Conservation (phyloP, 1,139 yeast species). For the Kurtzmaniella quercitrusa region DNA sequence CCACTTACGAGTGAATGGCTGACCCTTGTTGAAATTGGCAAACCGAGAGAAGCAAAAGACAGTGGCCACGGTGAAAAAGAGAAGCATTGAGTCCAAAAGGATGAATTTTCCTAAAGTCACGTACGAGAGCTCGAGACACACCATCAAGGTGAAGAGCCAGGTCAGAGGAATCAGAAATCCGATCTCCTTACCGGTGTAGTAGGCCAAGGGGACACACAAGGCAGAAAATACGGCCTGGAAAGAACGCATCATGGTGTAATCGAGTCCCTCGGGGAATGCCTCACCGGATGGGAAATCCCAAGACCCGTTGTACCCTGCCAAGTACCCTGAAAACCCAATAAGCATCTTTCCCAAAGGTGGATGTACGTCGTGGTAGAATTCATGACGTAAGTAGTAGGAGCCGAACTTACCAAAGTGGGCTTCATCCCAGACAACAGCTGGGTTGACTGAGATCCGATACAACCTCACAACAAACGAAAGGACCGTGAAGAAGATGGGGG, state of each 20-base stretch:
- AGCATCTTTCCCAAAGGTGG: constrained; percentile 98
- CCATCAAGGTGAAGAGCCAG: constrained; percentile 88
- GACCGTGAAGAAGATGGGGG: constrained; percentile 46
- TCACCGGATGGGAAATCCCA: constrained; percentile 93
- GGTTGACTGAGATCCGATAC: constrained; percentile 47
- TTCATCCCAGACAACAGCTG: constrained; percentile 61
- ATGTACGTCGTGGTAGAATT: constrained; percentile 95
- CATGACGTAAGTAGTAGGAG: constrained; percentile 85
- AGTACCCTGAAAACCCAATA: constrained; percentile 87
- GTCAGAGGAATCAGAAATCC: constrained; percentile 78
- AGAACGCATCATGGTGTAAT: constrained; percentile 87
- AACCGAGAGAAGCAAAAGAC: constrained; percentile 73
- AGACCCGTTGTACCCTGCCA: constrained; percentile 94
- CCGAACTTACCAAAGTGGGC: constrained; percentile 92
- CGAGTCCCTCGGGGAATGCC: constrained; percentile 78
- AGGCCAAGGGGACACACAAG: constrained; percentile 88
- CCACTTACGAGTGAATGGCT: constrained; percentile 72
- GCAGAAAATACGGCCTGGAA: constrained; percentile 92
- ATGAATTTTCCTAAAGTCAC: constrained; percentile 90
- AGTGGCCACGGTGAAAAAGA: constrained; percentile 86
- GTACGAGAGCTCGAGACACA: constrained; percentile 78
- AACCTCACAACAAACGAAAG: constrained; percentile 49
- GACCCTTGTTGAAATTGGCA: constrained; percentile 58
- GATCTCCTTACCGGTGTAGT: constrained; percentile 82
- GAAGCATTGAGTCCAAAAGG: constrained; percentile 90